These are phyloP conservation scores for Cercospora berteroae DNA, from an alignment of 2,329 filamentous ascomycete species.

Conservation along the genomic window DNA sequence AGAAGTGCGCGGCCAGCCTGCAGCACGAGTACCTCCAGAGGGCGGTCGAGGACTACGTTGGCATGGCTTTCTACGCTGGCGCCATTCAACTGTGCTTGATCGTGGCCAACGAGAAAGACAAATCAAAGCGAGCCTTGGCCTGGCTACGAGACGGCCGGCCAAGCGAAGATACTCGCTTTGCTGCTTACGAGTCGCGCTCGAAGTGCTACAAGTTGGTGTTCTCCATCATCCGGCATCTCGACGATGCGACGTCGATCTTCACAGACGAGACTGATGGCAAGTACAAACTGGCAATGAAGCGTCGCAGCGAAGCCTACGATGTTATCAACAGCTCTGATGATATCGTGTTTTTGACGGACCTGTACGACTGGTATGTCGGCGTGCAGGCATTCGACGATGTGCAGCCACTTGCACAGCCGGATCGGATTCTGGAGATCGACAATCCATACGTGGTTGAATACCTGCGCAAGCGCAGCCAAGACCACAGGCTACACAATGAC, in stretches of 20 bases:
- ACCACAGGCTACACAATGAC: conserved; percentile 76
- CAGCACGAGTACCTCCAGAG: conserved; percentile 71
- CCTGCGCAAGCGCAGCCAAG: conserved; percentile 70
- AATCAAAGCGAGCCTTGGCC: conserved; percentile 76
- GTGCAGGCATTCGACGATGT: conserved; percentile 45
- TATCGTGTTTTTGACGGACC: conserved; percentile 88
- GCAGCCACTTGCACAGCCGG: conserved; percentile 70
- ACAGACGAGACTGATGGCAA: conserved; percentile 76
- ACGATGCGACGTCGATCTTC: conserved; percentile 65
- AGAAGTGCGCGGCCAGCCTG: conserved; percentile 80
- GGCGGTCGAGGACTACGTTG: conserved; percentile 75
- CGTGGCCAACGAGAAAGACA: conserved; percentile 81
- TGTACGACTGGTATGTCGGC: conserved; percentile 88
- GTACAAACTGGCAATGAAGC: conserved; percentile 70
- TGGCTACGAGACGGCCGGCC: conserved; percentile 87
- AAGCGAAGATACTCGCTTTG: conserved; percentile 65
- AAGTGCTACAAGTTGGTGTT: conserved; percentile 86
- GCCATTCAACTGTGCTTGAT: conserved; percentile 83
- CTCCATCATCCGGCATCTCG: conserved; percentile 73
- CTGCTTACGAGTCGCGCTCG: conserved; percentile 68
- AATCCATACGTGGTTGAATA: conserved; percentile 86
- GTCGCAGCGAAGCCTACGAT: conserved; percentile 82
- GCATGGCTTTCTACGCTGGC: conserved; percentile 82
- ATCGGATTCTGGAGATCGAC: conserved; percentile 79
- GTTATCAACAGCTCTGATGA: conserved; percentile 86